Base-by-base conservation (phyloP, 768 basidiomycete species). In the Nidularia pulvinata region DNA sequence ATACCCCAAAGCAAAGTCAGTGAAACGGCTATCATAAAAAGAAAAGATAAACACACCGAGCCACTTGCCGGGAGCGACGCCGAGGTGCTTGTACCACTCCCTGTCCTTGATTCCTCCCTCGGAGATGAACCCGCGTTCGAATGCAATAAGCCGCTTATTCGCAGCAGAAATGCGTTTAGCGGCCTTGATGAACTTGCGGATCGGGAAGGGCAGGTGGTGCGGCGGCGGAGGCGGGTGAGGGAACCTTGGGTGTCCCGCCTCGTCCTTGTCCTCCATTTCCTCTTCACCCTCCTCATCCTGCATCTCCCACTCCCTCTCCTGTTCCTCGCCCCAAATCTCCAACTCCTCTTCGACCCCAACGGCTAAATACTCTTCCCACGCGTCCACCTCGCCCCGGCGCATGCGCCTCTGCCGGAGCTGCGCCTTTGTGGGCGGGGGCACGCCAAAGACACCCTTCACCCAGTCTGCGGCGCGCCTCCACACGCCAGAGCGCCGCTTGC, bases 1-100 rank as follows among this genome's bases (percentile, higher is more conserved):
- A 60, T 33, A 43, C 16, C 36, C 19, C 19, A 19, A 44, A 14
- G 19, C 11, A 50, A 33, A 34, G 6, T 6, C 25, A 37, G 16
- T 7, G 16, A n/a, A 45, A 46, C 7, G 32, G n/a, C 22, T n/a
- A n/a, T 22, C 39, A 22, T 11, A 7, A 11, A 10, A 34, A 33
- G 14, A 49, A 46, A 25, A 14, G 16, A 51, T 34, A n/a, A 36
- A 10, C 19, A 69, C 59, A 89, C 89, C 88, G 39, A 88, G 83
- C 84, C 88, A 88, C 67, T 91, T 86, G 37, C 93, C 93, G 33
- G 94, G 93, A 2, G 93, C 91, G 43, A 93, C 90, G 47, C 81
- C 93, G 13, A 93, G 78, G 69, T 94, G 88, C 61, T 76, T 84
- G 65, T 89, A 96, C 93, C 93, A 95, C 65, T 91, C 88, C 33